These are phyloP conservation scores for Botryotinia narcissicola DNA, from an alignment of 2,329 filamentous ascomycete species.

Conservation along the genomic window DNA sequence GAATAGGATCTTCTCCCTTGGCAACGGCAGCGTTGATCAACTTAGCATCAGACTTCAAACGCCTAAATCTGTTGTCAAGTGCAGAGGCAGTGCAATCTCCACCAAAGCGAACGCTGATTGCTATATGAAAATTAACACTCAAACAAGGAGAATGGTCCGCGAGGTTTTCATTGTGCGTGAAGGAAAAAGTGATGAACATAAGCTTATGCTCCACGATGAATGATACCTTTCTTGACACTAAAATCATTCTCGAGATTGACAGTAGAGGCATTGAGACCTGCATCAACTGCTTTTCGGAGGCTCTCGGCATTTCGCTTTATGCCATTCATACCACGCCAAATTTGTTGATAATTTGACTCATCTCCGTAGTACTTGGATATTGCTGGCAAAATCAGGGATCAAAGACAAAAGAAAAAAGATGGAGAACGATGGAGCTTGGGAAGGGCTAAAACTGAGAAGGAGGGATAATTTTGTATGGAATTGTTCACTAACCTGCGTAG, in stretches of 20 bases:
- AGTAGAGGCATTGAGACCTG: slow-evolving; percentile 27
- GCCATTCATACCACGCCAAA: slow-evolving; percentile 28
- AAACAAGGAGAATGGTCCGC: slow-evolving; percentile 15
- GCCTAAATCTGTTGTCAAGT: slow-evolving; percentile 43
- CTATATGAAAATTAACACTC: slow-evolving; percentile 28
- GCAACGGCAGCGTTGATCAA: slow-evolving; percentile 38
- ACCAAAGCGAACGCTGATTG: slow-evolving; percentile 34
- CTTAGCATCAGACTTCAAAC: slow-evolving; percentile 42
- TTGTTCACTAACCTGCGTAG: slow-evolving; percentile 55
- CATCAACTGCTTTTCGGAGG: slow-evolving; percentile 29
- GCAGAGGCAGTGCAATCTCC: slow-evolving; percentile 39
- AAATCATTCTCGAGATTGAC: slow-evolving; percentile 24
- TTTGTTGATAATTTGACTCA: slow-evolving; percentile 27
- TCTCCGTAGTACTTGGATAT: slow-evolving; percentile 49
- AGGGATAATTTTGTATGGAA: slow-evolving; percentile 3
- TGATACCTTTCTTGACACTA: slow-evolving; percentile 24
- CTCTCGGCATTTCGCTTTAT: slow-evolving; percentile 27
- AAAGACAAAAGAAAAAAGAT: slow-evolving; percentile 7
- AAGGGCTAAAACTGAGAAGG: neutral
- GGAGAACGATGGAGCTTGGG: neutral
- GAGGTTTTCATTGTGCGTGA: neutral
- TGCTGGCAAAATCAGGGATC: slow-evolving; percentile 41
- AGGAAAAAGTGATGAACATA: neutral
- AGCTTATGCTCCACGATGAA: slow-evolving; percentile 21
- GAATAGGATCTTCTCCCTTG: slow-evolving; percentile 39